phyloP scores from a whole-genome alignment of 2,329 filamentous ascomycete species.

The Incumbomyces lentus region DNA sequence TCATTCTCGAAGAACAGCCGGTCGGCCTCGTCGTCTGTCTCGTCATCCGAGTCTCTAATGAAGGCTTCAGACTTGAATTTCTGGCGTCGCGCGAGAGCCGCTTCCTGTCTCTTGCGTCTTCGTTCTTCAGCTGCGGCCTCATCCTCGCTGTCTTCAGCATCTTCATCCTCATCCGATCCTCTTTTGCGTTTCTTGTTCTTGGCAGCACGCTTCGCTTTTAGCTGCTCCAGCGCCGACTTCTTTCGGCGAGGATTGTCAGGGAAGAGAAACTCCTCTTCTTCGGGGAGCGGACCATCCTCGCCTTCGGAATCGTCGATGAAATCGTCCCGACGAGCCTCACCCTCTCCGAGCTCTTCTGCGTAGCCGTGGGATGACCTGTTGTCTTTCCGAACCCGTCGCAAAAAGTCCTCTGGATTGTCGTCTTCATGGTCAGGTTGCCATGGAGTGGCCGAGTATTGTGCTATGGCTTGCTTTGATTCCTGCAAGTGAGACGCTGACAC shows the following conservation, averaged over 20 bases:
- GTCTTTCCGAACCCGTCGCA: conserved; percentile 53
- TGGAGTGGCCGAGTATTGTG: conserved; percentile 67
- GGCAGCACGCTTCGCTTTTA: conserved; percentile 46
- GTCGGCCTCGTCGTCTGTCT: conserved; percentile 68
- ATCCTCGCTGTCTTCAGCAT: conserved; percentile 47
- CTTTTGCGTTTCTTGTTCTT: conserved; percentile 39
- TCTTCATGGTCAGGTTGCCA: conserved; percentile 66
- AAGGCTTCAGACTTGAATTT: conserved; percentile 78
- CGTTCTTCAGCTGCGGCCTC: conserved; percentile 51
- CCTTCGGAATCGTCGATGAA: conserved; percentile 59
- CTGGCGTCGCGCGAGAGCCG: conserved; percentile 63
- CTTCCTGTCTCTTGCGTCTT: conserved; percentile 51
- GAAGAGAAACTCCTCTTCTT: conserved; percentile 50
- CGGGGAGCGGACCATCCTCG: conserved; percentile 40
- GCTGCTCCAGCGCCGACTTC: conserved; percentile 22
- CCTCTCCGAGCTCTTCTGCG: conserved; percentile 27
- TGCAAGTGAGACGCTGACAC: conserved; percentile 56
- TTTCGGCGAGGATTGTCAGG: conserved; percentile 37
- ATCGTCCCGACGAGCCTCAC: conserved; percentile 38
- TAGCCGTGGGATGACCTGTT: conserved; percentile 24
- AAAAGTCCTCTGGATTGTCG: conserved; percentile 58
- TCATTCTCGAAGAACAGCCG: conserved; percentile 69
- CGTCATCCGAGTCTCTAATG: conserved; percentile 77
- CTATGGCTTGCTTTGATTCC: conserved; percentile 61
- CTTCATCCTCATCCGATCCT: conserved; percentile 29